Evolutionary conservation across 2,329 filamentous ascomycete species (phyloP), one percentile per base, ranked within the genome.

Genomic region (Lasiodiplodia sp.): DNA sequence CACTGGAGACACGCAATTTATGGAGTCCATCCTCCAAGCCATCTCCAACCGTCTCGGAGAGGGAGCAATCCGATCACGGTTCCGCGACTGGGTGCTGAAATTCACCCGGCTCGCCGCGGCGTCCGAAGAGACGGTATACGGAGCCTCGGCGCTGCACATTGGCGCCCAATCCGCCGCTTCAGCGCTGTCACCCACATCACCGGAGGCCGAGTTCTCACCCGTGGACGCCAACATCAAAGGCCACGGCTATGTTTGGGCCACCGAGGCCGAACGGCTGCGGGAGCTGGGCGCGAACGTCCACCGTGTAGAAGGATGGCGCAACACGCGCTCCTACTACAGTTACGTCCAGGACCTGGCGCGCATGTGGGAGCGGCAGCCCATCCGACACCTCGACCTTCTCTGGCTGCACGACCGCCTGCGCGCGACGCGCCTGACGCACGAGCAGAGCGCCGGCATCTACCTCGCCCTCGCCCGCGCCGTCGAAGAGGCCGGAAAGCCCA

Each of bases 121-220:
- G 14, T 98, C 98, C 72, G 96, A 99, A 78, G 96, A 99, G 81
- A 91, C 88, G 44, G 96, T 99, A 4, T 99, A 97, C 75, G 96
- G 96, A 34, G 93, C 93, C 14, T 96, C 92, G 69, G 93, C 94
- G 40, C 85, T 99, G 40, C 93, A 94, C 76, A 93, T 97, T 69
- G 92, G 92, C 5, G 88, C 90, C 14, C 58, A 55, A 12, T 58
- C 65, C 23, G 92, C 92, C 5, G 88, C 90, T 14, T 63, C 66
- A 5, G 51, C 58, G 4, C 38, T 68, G 10, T 68, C 67, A n/a
- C 68, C 68, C 21, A 66, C 68, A 0, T 65, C 67, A 11, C 62
- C 62, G 0, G 55, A 47, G 37, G 53, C 70, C 23, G 68, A 71
- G 64, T 28, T 69, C 69, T 14, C 69, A 31, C 51, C 62, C 31